These are phyloP conservation scores for Hypsizygus ulmarius DNA, from an alignment of 1,284 basidiomycete genomes.

Conservation along the genomic window DNA sequence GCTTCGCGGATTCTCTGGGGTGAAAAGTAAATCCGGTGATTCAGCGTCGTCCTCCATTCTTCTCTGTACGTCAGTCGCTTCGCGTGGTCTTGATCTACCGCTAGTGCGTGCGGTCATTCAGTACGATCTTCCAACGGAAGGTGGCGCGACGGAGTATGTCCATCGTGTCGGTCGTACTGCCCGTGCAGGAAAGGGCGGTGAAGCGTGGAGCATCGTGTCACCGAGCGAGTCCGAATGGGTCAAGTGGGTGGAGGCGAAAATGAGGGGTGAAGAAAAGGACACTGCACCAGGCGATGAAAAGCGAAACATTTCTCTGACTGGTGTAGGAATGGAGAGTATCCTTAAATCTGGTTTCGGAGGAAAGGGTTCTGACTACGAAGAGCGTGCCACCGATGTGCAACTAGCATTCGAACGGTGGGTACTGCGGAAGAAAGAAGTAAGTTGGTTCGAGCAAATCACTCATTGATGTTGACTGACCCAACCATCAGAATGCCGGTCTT, in stretches of 20 bases:
- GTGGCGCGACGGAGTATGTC: constrained; percentile 94
- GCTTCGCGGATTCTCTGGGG: constrained; percentile 75
- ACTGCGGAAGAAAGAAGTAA: constrained; percentile 66
- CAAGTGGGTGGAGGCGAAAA: constrained; percentile 79
- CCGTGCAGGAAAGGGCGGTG: constrained; percentile 89
- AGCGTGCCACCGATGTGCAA: constrained; percentile 94
- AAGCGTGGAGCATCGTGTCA: constrained; percentile 91
- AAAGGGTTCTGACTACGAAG: constrained; percentile 76
- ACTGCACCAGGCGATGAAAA: constrained; percentile 30
- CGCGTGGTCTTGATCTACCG: constrained; percentile 95
- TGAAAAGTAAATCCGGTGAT: constrained; percentile 30
- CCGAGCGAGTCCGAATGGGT: constrained; percentile 90
- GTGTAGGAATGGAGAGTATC: constrained; percentile 68
- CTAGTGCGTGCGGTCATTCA: constrained; percentile 94
- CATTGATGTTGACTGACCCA: constrained; percentile 7
- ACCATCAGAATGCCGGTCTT: constrained; percentile 62
- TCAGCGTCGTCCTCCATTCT: constrained; percentile 62
- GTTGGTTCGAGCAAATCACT: constrained; percentile 22
- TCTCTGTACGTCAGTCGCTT: constrained; percentile 95
- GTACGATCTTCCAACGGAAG: constrained; percentile 97
- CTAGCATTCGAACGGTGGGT: constrained; percentile 96
- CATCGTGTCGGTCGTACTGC: constrained; percentile 97
- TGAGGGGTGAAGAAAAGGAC: constrained; percentile 49
- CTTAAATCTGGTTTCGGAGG: constrained; percentile 86
- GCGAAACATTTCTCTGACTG: constrained; percentile 51